Base-by-base conservation (phyloP, 2,329 filamentous ascomycete species). In the Fusarium nurragi region DNA sequence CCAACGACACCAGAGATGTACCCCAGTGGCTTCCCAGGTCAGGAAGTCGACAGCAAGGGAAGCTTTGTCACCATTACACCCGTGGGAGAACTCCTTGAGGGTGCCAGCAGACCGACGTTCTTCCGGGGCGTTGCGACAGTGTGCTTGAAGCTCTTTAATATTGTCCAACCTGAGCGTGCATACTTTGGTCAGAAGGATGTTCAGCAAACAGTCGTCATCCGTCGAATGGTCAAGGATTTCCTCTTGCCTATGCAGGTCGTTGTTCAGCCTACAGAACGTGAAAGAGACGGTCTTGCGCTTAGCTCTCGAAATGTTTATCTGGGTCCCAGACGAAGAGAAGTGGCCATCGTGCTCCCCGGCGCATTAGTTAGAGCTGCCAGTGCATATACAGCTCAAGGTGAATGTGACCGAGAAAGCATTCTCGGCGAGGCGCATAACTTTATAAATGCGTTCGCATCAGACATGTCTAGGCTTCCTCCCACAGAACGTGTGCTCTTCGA, bases 131-230 rank as follows among this genome's bases (percentile, higher is more conserved):
- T 99, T 30, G 94, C 95, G 19, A 99, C 95, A 2, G 90, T 99
- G 3, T 97, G 94, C 80, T 95, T 94, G 86, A 99, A 95, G 76
- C 77, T 81, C 22, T 81, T 81, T 74, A 81, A 80, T 65, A 76
- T 80, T 19, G 77, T 81, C 18, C 79, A 80, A 71, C 88, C 91
- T 1, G 89, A 93, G 58, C 82, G 85, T 6, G 90, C 91, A 19
- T 94, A 97, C 79, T 97, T 99, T 80, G 95, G 95, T 5, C 95
- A 98, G 77, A 99, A 99, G 80, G 95, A 99, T 76, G 88, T 97
- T 19, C 95, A 99, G 81, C 95, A 99, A 79, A 97, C 93, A 0
- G 91, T 97, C 18, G 86, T 99, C 12, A 91, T 99, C 72, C 89
- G 87, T 72, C 88, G 91, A 40, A 88, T 99, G 86, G 91, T 97